These are phyloP conservation scores for Talaromyces piceae DNA, from an alignment of 2,329 filamentous ascomycete genomes.

Conservation along the genomic window DNA sequence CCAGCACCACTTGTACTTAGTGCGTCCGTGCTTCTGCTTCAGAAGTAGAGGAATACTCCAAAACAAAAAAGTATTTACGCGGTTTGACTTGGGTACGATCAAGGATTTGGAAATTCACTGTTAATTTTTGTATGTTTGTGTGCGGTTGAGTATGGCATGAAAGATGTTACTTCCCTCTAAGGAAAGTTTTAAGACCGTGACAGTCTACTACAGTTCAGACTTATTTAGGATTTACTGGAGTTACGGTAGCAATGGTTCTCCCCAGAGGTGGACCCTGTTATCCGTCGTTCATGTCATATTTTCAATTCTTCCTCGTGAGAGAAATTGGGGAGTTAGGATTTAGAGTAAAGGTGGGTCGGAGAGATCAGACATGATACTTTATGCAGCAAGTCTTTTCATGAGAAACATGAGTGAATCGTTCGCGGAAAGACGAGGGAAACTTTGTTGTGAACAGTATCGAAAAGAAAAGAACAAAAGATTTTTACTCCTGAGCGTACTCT, in stretches of 20 bases:
- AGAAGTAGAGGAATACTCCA: no score
- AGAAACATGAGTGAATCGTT: slow-evolving; percentile 10
- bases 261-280: background rate
- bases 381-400: slow-evolving; percentile 9
- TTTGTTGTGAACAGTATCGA: slow-evolving; percentile 6
- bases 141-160: no score
- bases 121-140: no score
- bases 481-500: slow-evolving; percentile 44
- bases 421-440: slow-evolving; percentile 5
- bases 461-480: slow-evolving; percentile 22
- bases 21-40: no score
- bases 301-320: slow-evolving; percentile 8
- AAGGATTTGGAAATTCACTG: no score
- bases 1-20: no score
- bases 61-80: no score
- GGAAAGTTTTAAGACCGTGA: no score
- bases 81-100: no score
- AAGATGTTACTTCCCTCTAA: no score
- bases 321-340: background rate
- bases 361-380: slow-evolving; percentile 10
- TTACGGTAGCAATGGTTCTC: background rate
- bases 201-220: no score
- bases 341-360: slow-evolving; percentile 5
- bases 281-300: slow-evolving; percentile 11
- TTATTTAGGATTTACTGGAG: no score